These are phyloP conservation scores for Stenogyne calaminthoides DNA, from an alignment of 305 asterid species.

Conservation along the genomic window DNA sequence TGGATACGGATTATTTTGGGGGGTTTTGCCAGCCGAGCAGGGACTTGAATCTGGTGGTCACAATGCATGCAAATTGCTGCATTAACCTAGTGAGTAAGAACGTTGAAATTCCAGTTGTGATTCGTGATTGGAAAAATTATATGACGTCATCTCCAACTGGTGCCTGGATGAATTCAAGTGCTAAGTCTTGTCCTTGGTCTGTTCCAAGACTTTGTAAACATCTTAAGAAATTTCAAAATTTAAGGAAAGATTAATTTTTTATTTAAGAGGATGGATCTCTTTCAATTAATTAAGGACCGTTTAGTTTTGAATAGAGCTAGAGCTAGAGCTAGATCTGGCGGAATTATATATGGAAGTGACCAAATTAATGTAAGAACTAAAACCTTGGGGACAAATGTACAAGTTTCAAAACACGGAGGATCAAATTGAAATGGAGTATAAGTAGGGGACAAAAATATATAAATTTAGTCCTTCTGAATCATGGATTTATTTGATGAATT, in stretches of 20 bases:
- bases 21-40: slow-evolving; percentile 58
- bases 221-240: too few species aligned
- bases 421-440: not conserved
- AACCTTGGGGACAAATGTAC: not conserved
- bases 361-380: not conserved
- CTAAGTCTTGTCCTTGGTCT: slow-evolving; percentile 39
- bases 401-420: not conserved
- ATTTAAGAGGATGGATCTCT: not conserved
- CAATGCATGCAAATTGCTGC: slow-evolving; percentile 74
- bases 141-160: slow-evolving; percentile 9
- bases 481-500: not conserved
- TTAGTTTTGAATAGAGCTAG: too few species aligned
- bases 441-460: too few species aligned
- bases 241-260: too few species aligned
- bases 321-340: not conserved
- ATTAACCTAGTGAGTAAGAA: slow-evolving; percentile 46
- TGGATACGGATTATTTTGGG: slow-evolving; percentile 54
- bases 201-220: slow-evolving; percentile 37
- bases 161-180: slow-evolving; percentile 26
- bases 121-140: slow-evolving; percentile 52
- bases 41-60: slow-evolving; percentile 43
- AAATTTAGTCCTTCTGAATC: not conserved
- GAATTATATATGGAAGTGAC: not conserved
- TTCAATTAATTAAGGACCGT: too few species aligned
- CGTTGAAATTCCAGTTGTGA: slow-evolving; percentile 42